Percentiles rank a stretch among this genome's conserved stretches.
phyloP scores from a whole-genome alignment of 1,139 yeast genomes.

The Hanseniaspora uvarum region DNA sequence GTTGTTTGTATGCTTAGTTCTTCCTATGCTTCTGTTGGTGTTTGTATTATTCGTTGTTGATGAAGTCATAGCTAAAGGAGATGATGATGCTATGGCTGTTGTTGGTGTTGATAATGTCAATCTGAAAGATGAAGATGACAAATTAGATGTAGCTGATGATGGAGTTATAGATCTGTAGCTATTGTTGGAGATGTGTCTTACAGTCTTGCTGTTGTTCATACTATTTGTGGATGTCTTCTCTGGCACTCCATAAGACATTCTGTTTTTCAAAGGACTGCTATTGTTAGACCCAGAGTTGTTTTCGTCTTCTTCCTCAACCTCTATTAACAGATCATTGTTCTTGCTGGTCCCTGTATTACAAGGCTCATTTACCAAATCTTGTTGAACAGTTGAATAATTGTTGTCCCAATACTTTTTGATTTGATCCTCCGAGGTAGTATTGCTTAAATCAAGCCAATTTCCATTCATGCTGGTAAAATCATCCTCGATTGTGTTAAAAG shows the following conservation, averaged over 20 bases:
- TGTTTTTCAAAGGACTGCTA: constrained; percentile 3
- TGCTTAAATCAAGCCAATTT: constrained; percentile 4
- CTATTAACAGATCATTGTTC: not conserved
- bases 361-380: not conserved
- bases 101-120: not conserved
- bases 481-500: constrained; percentile 2
- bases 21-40: not conserved
- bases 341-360: not conserved
- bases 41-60: not conserved
- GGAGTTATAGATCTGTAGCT: constrained; percentile 16
- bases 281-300: constrained; percentile 4
- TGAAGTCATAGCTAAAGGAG: not conserved
- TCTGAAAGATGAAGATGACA: not conserved
- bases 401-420: constrained; percentile 9
- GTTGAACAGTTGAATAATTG: not conserved
- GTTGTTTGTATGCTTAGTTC: not conserved
- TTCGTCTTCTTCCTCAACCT: constrained; percentile 11
- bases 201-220: not conserved
- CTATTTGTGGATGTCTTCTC: not conserved
- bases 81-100: not conserved
- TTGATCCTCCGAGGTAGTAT: constrained; percentile 10
- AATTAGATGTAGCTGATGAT: constrained; percentile 2
- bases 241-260: not conserved
- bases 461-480: not conserved
- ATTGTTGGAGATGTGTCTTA: not conserved